Evolutionary conservation across 2,329 filamentous ascomycete genomes (phyloP), one percentile per base, ranked within the genome.

Genomic region (Diaporthe vaccinii): DNA sequence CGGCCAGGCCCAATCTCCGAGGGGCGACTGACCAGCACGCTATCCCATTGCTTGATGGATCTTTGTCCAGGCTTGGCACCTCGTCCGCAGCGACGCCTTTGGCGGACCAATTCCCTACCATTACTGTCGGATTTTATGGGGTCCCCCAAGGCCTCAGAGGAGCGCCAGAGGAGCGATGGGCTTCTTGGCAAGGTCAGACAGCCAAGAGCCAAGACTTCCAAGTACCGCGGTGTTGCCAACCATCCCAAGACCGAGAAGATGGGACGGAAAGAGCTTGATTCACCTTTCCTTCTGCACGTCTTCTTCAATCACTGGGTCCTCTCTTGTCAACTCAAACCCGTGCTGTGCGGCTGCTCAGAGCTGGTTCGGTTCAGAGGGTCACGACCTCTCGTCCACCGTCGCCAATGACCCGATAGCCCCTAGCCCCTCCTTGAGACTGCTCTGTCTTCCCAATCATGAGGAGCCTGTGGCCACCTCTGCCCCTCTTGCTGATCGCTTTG

Each of bases 121-220:
- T 44, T 61, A 55, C 4, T 73, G 71, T 73, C 68, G 36, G 55
- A 34, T 44, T 53, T 53, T 65, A 73, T 73, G 46, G 58, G 39
- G 71, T 9, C 46, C 28, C 51, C 31, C 25, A 9, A 49, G 31
- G 36, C 34, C 53, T 41, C 70, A 53, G 57, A 72, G 70, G 58
- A 73, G 58, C 58, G 49, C 46, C 70, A 55, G 36, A 62, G 70
- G 34, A 73, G 70, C 31, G 28, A 73, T 62, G 46, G 70, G 58
- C 68, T 65, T 73, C 71, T 73, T 73, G 71, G 71, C 71, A 65
- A 65, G 70, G 71, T 73, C 71, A 65, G 71, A 73, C 71, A 73
- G 71, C 71, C 71, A 73, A 73, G 71, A 65, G 71, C 71, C 71
- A 73, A 73, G 71, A 73, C 71, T 41, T 65, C 22, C 58, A 57